Conservation (phyloP, 345 rosid genomes). For the Aegle marmelos region DNA sequence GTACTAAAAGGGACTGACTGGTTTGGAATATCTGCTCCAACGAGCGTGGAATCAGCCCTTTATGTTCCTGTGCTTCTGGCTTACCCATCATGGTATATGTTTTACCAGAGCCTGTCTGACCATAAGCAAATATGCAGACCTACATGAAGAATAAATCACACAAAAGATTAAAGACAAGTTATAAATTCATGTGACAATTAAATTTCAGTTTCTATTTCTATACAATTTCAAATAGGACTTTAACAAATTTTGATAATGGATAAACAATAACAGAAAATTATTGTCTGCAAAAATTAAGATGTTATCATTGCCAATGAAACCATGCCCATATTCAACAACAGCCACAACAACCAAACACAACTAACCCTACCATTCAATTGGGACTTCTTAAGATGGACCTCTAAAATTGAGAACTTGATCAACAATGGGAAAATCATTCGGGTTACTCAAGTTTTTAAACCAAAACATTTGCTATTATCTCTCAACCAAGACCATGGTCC, state of each 20-base stretch:
- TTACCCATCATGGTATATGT: conserved; percentile 99
- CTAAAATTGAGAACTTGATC: neutral
- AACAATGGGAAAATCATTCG: neutral
- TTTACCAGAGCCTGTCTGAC: conserved; percentile 98
- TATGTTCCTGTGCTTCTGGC: conserved; percentile 60
- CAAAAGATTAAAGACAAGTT: neutral
- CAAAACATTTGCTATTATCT: neutral
- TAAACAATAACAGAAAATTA: neutral
- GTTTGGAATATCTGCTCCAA: conserved; percentile 81
- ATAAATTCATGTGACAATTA: neutral
- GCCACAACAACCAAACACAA: neutral
- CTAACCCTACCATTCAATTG: neutral
- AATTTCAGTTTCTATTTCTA: neutral
- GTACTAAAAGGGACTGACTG: conserved; percentile 65
- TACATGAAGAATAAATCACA: conserved; percentile 21
- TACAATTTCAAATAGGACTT: neutral
- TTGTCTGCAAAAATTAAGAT: too few species aligned
- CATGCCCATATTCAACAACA: neutral
- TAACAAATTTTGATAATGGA: neutral
- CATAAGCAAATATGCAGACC: conserved; percentile 98
- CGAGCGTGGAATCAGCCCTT: conserved; percentile 92
- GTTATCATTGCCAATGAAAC: neutral
- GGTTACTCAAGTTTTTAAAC: neutral
- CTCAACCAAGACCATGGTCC: neutral
- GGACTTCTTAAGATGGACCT: neutral